Evolutionary conservation across 352 stramenopile species (phyloP).

Genomic region (Blastocystis sp.): DNA sequence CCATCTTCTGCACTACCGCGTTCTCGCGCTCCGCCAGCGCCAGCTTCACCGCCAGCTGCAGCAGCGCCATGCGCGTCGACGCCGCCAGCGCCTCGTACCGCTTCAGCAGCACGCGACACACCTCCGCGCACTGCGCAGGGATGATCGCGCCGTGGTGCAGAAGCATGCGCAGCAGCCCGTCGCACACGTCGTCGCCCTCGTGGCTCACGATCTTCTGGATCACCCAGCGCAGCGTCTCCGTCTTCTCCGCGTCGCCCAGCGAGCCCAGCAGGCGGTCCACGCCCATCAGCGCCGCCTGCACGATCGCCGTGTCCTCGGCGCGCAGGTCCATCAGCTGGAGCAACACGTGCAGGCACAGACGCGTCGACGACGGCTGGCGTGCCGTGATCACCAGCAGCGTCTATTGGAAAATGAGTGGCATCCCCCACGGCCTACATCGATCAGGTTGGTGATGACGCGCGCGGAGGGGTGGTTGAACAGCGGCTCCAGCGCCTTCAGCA

Average conservation of each 20-base stretch:
- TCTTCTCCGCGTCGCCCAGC: constrained; percentile 16
- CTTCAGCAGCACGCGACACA: constrained; percentile 77
- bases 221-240: constrained; percentile 23
- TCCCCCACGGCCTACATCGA: constrained; percentile 70
- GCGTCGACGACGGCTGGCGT: constrained; percentile 79
- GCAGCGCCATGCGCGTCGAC: constrained; percentile 77
- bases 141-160: constrained; percentile 76
- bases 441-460: constrained; percentile 11
- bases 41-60: constrained; percentile 81
- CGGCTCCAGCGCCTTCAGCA: constrained; percentile 80
- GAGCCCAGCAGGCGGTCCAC: constrained; percentile 1
- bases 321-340: constrained; percentile 38
- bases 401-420: constrained; percentile 79
- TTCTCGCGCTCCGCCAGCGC: constrained; percentile 77
- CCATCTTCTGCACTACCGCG: constrained; percentile 77
- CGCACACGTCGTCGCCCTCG: constrained; percentile 77
- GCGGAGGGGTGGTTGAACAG: constrained; percentile 76
- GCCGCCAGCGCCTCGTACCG: constrained; percentile 72
- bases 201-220: constrained; percentile 77
- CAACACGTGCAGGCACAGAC: constrained; percentile 73
- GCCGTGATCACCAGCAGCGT: constrained; percentile 82
- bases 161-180: constrained; percentile 81
- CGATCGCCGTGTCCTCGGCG: background rate
- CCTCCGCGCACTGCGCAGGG: constrained; percentile 75
- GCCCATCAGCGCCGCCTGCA: constrained; percentile 24